Base-by-base conservation (phyloP, 2,329 filamentous ascomycete species). In the Botrytis sinoallii region DNA sequence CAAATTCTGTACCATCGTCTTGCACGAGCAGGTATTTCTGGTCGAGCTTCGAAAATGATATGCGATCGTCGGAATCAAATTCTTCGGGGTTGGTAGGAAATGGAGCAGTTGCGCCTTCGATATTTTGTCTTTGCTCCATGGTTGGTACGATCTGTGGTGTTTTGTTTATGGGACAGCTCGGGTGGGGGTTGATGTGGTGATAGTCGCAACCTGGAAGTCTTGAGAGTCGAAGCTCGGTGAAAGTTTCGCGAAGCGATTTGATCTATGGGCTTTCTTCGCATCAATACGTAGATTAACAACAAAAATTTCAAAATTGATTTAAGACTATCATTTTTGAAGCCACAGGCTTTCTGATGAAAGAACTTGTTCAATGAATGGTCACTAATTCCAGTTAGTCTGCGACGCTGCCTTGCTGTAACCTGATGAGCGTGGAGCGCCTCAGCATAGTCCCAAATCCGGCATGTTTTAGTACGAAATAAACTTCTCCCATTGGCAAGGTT, bases 31-130 rank as follows among this genome's bases (percentile, higher is more conserved):
- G 89, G 84, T 91, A 95, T 81, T 94, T 95, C 80, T 90, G 87
- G 83, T 95, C 92, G 75, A 93, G 86, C 81, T 89, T 92, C n/a
- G 93, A 95, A 84, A 92, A 97, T 9, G 93, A 95, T 80, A 97
- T 93, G 78, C 95, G 92, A 42, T 93, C 88, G 81, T 97, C 94
- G 74, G 84, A 84, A 79, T 92, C 90, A 81, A 97, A 97, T 66
- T 81, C 78, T 76, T 78, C 75, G 25, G 77, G 79, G 60, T 80
- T 76, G 16, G 78, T 79, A 8, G 80, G 80, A 48, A 82, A 81
- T 14, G 76, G 67, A 6, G 75, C 73, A 4, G 74, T 71, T 68
- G 73, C 68, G 18, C 61, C 69, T 29, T 67, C 52, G 20, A 22
- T 60, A 48, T 35, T 25, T 61, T 76, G 74, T 74, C 73, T 76